Evolutionary conservation across 768 basidiomycete species (phyloP).

Genomic region (Suillus discolor): DNA sequence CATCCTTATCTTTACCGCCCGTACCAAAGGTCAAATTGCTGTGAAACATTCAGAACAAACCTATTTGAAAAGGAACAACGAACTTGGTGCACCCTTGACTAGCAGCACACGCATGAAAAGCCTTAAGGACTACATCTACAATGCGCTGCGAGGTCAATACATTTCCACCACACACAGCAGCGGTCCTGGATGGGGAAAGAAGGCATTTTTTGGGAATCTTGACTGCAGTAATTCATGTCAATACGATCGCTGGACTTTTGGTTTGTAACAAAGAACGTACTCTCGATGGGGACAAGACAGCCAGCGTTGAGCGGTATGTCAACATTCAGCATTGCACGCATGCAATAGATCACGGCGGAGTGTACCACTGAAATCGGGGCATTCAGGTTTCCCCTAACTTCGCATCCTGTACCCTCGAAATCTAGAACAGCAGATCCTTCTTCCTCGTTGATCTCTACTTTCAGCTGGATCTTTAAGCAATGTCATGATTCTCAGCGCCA

Average conservation of each 20-base stretch:
- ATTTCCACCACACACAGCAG: conserved; percentile 93
- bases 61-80: conserved; percentile 25
- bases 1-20: conserved; percentile 84
- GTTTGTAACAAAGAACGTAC: conserved; percentile 39
- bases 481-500: conserved; percentile 1
- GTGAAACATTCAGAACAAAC: conserved; percentile 7
- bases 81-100: conserved; percentile 95
- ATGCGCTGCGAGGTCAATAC: conserved; percentile 92
- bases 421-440: conserved; percentile 83
- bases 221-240: conserved; percentile 44
- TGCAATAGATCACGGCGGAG: conserved; percentile 87
- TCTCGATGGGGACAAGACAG: conserved; percentile 83
- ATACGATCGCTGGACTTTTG: background rate
- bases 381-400: conserved; percentile 85
- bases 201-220: conserved; percentile 79
- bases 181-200: conserved; percentile 79
- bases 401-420: conserved; percentile 81
- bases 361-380: conserved; percentile 85
- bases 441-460: conserved; percentile 73
- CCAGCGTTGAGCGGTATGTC: conserved; percentile 95
- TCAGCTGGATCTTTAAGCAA: conserved; percentile 61
- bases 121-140: conserved; percentile 91
- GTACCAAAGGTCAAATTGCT: conserved; percentile 90
- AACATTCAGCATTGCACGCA: conserved; percentile 81
- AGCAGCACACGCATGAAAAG: conserved; percentile 89